Evolutionary conservation across 1,284 basidiomycete genomes (phyloP).

Genomic region (Agaricales sp.): DNA sequence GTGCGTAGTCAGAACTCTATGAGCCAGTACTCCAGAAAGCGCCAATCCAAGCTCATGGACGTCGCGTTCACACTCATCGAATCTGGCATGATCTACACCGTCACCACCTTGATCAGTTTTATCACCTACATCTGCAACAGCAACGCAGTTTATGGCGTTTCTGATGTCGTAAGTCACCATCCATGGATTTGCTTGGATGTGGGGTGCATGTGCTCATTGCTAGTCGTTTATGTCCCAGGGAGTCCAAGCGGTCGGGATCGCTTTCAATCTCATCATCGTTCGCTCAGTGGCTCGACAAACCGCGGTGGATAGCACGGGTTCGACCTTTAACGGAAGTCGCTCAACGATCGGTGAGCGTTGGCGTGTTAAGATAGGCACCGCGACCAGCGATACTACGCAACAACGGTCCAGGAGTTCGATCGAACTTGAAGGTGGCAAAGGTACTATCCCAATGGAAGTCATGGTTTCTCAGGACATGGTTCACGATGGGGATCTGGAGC

Average conservation of each 20-base stretch:
- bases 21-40: background rate
- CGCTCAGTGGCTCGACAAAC: background rate
- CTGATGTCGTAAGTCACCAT: slow-evolving; percentile 2
- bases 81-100: slow-evolving; percentile 6
- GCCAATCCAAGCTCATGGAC: background rate
- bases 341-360: background rate
- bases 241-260: background rate
- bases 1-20: background rate
- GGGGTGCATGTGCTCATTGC: background rate
- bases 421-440: background rate
- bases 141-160: slow-evolving; percentile 6
- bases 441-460: background rate
- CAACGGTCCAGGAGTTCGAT: background rate
- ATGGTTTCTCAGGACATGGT: background rate
- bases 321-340: background rate
- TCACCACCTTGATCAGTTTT: slow-evolving; percentile 3
- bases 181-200: background rate
- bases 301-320: background rate
- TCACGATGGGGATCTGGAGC: too few species aligned
- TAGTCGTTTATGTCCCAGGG: background rate
- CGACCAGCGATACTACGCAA: too few species aligned
- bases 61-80: slow-evolving; percentile 2
- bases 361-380: background rate
- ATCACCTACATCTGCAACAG: background rate
- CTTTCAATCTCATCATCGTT: background rate